Base-by-base conservation (phyloP, 768 basidiomycete species). In the Boletus speciosus region DNA sequence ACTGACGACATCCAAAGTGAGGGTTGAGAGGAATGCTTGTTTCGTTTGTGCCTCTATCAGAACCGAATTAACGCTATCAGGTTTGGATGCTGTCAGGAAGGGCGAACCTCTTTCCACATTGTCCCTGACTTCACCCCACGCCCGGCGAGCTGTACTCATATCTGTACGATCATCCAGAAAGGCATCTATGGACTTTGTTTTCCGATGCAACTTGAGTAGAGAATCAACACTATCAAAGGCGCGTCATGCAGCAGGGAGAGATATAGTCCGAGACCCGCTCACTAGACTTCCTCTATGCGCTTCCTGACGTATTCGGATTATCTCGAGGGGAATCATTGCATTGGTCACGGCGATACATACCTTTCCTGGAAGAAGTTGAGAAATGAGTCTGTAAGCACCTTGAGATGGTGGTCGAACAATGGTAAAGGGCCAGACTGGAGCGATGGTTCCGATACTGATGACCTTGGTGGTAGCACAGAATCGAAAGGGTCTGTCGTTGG, bases 261-360 rank as follows among this genome's bases (percentile, higher is more conserved):
- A 27, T n/a, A 47, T 37, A 14, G 23, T 35, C 12, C 42, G 10
- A 40, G 34, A 38, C 36, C 46, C 43, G 43, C 85, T 67, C 65
- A 93, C 91, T 95, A 95, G 52, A 72, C 69, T 63, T 95, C 93
- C 69, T 97, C 94, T 51, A 94, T 88, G 40, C 82, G 81, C 67
- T 84, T 86, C 66, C 92, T 93, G 65, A 32, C 60, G 58, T 31
- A 14, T 15, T 41, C 47, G 46, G 52, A 48, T 60, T 60, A 66
- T 59, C 51, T 66, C 50, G 55, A 53, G 51, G n/a, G 46, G 50
- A 40, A 55, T 55, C 56, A 61, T 45, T 42, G 44, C 34, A 47
- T 35, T 62, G 56, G 43, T 56, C 50, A 61, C 47, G 46, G 52
- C 43, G 31, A 32, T 40, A 61, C 77, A 57, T 58, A 88, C 92